These are phyloP conservation scores for Alternaria arbusti DNA, from an alignment of 2,329 filamentous ascomycete species.

Conservation along the genomic window DNA sequence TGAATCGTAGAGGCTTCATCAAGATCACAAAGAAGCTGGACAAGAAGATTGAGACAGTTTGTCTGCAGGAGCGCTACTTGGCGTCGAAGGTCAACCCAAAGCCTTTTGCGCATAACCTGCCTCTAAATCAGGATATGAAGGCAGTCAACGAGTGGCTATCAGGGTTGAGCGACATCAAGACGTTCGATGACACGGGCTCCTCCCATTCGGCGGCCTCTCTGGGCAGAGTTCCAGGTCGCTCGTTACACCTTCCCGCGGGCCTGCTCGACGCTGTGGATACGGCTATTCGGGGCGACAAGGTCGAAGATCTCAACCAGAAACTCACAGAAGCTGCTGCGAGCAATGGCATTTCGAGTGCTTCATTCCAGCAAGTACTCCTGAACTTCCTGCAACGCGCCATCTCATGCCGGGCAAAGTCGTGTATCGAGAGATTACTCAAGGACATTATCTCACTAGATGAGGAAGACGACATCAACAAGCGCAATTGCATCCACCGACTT, in stretches of 20 bases:
- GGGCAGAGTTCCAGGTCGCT: constrained; percentile 76
- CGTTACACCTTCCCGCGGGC: constrained; percentile 72
- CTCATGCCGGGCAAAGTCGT: constrained; percentile 70
- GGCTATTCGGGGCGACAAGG: constrained; percentile 73
- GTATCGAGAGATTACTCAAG: constrained; percentile 73
- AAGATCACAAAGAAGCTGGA: constrained; percentile 99
- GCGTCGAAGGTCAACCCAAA: constrained; percentile 88
- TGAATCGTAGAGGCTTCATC: constrained; percentile 91
- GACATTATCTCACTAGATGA: constrained; percentile 78
- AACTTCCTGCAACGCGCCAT: constrained; percentile 82
- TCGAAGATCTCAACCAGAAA: constrained; percentile 60
- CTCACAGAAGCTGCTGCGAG: constrained; percentile 65
- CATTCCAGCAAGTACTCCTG: constrained; percentile 72
- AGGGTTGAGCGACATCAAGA: constrained; percentile 76
- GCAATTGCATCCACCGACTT: constrained; percentile 90
- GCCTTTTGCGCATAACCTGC: constrained; percentile 80
- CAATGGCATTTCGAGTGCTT: constrained; percentile 55
- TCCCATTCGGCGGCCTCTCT: constrained; percentile 73
- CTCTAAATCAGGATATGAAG: constrained; percentile 65
- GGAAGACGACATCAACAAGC: constrained; percentile 88
- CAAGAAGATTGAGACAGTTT: constrained; percentile 82
- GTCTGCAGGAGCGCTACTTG: constrained; percentile 84
- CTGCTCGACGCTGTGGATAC: constrained; percentile 75
- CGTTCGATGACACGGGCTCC: constrained; percentile 76
- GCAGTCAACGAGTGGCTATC: constrained; percentile 92